Evolutionary conservation across 768 basidiomycete species (phyloP), one percentile per base, ranked within the genome.

Genomic region (Lepiota brunneoincarnata): DNA sequence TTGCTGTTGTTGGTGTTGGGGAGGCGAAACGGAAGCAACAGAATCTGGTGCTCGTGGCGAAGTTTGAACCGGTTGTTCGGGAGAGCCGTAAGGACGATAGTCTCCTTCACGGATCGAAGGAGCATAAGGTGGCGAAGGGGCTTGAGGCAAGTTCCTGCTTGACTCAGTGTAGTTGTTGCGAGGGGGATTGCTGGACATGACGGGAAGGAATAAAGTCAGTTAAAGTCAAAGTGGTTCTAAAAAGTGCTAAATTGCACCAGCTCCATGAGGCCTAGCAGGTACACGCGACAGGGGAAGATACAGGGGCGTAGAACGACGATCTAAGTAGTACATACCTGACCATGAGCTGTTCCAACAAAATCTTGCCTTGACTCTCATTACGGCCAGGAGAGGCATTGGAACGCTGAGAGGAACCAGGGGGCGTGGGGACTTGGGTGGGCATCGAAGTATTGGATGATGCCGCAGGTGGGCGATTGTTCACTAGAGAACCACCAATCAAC

Each of bases 331-430:
- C 86, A 71, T 65, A 92, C 90, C 87, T 86, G 53, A 83, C 76
- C 84, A 93, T 89, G 56, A 93, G 73, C 64, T 91, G 87, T 59
- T 93, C 90, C 56, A 93, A 70, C 60, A 92, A 67, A 56, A 84
- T 75, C 71, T 91, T 89, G 53, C 53, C 53, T 54, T 89, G 87
- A 0, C 80, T 69, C 57, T 89, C 86, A 60, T 77, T 82, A 55
- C 77, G 80, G 11, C 79, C 72, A 3, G 83, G 79, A 20, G 82
- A 81, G 51, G 81, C 73, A 50, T 75, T 76, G 12, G 84, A 74
- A 63, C 83, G 69, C 58, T 78, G 75, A 15, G 80, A 77, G 10
- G 83, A 81, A 1, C 80, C 77, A 21, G 88, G 89, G 10, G 87
- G 87, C 0, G 86, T 85, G 11, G 87, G 86, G 38, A 86, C 73